Percentiles rank a stretch among this genome's conserved stretches.
Conservation (phyloP, 2,329 filamentous ascomycete genomes). For the Pseudocercospora fuligena region DNA sequence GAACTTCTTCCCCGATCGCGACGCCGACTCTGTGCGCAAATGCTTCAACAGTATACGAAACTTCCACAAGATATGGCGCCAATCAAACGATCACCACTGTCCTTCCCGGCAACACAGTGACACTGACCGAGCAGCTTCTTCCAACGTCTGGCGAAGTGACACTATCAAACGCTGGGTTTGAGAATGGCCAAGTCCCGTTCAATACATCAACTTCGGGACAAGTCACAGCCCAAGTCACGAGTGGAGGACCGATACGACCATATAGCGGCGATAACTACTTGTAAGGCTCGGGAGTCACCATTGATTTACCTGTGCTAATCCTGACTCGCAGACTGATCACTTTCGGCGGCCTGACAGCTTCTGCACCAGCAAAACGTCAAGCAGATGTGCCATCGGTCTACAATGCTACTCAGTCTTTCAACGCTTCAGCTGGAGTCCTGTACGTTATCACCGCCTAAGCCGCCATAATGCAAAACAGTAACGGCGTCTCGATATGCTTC, state of each 20-base stretch:
- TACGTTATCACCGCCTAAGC: constrained; percentile 21
- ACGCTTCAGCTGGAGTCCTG: neutral
- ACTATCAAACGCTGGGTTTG: neutral
- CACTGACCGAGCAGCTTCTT: constrained; percentile 1
- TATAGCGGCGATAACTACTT: constrained; percentile 17
- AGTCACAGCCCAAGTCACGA: constrained; percentile 10
- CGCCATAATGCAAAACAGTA: constrained; percentile 11
- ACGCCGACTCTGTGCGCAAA: neutral
- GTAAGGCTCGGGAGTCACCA: neutral
- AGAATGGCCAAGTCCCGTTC: constrained; percentile 3
- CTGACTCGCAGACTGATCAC: constrained; percentile 11
- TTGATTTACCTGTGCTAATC: neutral
- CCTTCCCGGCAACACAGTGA: constrained; percentile 5
- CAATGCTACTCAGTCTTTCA: constrained; percentile 22
- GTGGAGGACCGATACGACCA: constrained; percentile 11
- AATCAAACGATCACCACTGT: constrained; percentile 10
- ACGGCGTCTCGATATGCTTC: constrained; percentile 11
- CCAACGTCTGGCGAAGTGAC: constrained; percentile 2
- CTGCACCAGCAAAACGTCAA: neutral
- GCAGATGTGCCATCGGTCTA: neutral
- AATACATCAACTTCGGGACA: constrained; percentile 2
- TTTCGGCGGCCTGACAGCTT: neutral
- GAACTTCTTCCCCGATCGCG: neutral
- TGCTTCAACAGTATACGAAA: neutral
- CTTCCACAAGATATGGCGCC: neutral